Evolutionary conservation across 2,329 filamentous ascomycete species (phyloP), one percentile per base, ranked within the genome.

Genomic region (Sarocladium strictum): DNA sequence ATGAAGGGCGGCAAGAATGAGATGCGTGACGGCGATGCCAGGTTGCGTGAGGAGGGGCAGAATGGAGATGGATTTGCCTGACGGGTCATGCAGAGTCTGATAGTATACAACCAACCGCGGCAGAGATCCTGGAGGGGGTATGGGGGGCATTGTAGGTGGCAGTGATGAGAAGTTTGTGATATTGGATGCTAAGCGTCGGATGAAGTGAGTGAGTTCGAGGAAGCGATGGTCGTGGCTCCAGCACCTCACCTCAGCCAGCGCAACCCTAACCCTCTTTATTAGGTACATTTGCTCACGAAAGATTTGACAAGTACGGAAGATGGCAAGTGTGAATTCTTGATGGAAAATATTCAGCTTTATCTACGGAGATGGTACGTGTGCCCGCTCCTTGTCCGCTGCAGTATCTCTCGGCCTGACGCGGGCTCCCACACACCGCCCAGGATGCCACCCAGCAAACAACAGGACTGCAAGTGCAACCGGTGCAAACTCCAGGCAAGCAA

Each of bases 1-100:
- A 69, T 97, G 92, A 57, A 97, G 83, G 12, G 92, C 91, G 5
- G 89, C 90, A 50, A 97, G 72, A 61, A 96, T 92, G 57, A 96
- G 77, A 71, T 97, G 92, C 0, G 92, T 96, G 24, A 80, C 66
- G 35, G 75, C 67, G 58, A 81, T 76, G 55, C 68, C 67, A 4
- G 74, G 64, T 47, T 76, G 69, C 15, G 68, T 73, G 59, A 83
- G 65, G 54, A 83, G 70, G 1, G 78, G 78, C 2, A 82, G 72
- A 57, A 81, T 69, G 3, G 79, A 81, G 58, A 83, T 75, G 57
- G 74, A 72, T 6, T 69, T 66, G 33, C 72, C 72, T 0, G 61
- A 56, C 6, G 63, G 60, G 58, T 76, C 70, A 63, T 81, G 78
- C 29, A 78, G 79, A 0, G 79, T 82, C 63, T 82, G 79, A 65